Percentiles rank a stretch among this genome's conserved stretches.
Evolutionary conservation across 352 stramenopile species (phyloP).

Genomic region (Pelagophyceae sp.): DNA sequence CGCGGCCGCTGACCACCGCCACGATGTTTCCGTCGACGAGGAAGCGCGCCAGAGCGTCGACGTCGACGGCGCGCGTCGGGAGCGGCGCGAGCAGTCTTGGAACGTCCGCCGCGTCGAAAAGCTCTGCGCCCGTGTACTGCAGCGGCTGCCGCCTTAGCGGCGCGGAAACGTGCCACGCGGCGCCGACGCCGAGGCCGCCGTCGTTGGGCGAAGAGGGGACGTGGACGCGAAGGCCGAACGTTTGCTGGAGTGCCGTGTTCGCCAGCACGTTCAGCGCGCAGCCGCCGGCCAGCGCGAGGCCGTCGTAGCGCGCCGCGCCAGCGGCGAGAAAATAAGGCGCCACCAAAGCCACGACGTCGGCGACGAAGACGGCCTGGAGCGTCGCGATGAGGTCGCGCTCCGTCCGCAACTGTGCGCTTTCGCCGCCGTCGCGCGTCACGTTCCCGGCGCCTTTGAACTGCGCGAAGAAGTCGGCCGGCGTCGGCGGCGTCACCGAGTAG

Average conservation of each 20-base stretch:
- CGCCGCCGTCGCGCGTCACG: background rate
- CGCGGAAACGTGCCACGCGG: background rate
- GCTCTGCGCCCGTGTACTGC: slow-evolving; percentile 4
- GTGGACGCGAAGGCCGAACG: slow-evolving; percentile 3
- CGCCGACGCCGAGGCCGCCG: slow-evolving; percentile 19
- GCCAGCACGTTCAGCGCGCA: slow-evolving; percentile 23
- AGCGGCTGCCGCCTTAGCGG: background rate
- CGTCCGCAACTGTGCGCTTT: background rate
- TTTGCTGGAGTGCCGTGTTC: slow-evolving; percentile 6
- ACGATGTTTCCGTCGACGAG: background rate
- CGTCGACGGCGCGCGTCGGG: background rate
- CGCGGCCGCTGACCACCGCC: background rate
- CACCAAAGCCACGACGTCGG: background rate
- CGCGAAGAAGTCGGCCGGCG: background rate
- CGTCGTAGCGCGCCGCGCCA: background rate
- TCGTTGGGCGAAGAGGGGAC: slow-evolving; percentile 11
- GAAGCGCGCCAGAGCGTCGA: background rate
- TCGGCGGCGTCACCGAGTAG: background rate
- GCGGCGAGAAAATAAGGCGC: background rate
- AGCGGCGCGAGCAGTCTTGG: background rate
- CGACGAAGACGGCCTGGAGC: background rate
- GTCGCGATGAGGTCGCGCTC: background rate
- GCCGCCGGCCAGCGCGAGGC: slow-evolving; percentile 17
- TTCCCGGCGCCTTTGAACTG: background rate
- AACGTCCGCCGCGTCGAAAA: slow-evolving; percentile 11